phyloP scores from a whole-genome alignment of 2,329 filamentous ascomycete species.

The Penicillium griseofulvum region DNA sequence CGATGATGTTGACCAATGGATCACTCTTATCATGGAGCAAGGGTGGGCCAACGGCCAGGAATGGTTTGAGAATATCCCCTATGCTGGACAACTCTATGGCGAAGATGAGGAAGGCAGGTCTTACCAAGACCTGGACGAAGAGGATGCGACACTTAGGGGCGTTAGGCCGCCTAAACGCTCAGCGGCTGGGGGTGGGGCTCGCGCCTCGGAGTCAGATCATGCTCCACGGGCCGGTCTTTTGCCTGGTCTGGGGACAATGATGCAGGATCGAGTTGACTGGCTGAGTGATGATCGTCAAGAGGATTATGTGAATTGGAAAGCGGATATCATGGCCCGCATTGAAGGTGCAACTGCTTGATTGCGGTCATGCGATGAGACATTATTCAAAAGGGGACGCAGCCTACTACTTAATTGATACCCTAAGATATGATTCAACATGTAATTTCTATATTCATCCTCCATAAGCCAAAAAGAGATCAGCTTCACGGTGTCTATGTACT shows the following conservation, averaged over 20 bases:
- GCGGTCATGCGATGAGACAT: not conserved
- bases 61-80: conserved; percentile 63
- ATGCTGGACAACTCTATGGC: conserved; percentile 35
- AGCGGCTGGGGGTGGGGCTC: conserved; percentile 15
- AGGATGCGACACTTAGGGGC: conserved; percentile 23
- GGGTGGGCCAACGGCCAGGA: conserved; percentile 58
- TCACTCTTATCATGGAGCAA: conserved; percentile 53
- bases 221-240: conserved; percentile 38
- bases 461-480: not conserved
- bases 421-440: conserved; percentile 6
- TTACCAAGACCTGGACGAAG: conserved; percentile 37
- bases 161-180: conserved; percentile 27
- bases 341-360: conserved; percentile 22
- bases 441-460: not conserved
- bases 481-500: not conserved
- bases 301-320: conserved; percentile 47
- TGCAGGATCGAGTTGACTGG: conserved; percentile 50
- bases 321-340: conserved; percentile 40
- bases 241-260: conserved; percentile 51
- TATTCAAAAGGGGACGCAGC: conserved; percentile 1
- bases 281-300: conserved; percentile 44
- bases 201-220: conserved; percentile 12
- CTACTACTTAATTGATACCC: conserved; percentile 21
- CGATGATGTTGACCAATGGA: conserved; percentile 60
- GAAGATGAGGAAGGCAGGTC: conserved; percentile 35